Evolutionary conservation across 495 filamentous ascomycete species (phyloP).

Genomic region (Podospora tetraspora): DNA sequence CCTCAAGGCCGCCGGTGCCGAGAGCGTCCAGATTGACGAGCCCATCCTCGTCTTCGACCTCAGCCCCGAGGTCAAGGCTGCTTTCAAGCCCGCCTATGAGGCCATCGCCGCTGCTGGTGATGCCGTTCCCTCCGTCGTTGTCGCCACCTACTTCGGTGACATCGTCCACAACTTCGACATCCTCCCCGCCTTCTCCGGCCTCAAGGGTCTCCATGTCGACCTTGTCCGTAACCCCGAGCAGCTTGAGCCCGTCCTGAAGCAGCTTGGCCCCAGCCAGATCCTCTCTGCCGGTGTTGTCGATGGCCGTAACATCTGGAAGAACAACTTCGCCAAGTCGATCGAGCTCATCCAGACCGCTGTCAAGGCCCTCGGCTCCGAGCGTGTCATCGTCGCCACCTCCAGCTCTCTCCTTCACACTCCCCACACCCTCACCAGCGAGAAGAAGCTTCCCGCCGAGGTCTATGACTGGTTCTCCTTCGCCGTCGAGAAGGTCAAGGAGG

Average conservation of each 20-base stretch:
- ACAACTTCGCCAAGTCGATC: conserved; percentile 87
- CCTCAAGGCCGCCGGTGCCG: conserved; percentile 92
- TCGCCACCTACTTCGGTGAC: conserved; percentile 98
- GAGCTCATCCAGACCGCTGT: conserved; percentile 81
- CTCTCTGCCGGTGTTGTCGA: conserved; percentile 95
- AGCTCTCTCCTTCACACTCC: conserved; percentile 96
- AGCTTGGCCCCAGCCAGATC: conserved; percentile 82
- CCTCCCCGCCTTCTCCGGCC: conserved; percentile 54
- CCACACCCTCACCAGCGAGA: conserved; percentile 95
- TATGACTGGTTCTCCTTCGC: conserved; percentile 99
- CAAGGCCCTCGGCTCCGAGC: conserved; percentile 89
- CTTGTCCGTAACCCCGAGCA: conserved; percentile 97
- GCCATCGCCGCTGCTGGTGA: conserved; percentile 69
- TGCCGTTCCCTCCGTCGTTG: conserved; percentile 71
- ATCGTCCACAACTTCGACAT: conserved; percentile 97
- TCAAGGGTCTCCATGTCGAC: conserved; percentile 87
- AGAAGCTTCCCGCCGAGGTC: conserved; percentile 88
- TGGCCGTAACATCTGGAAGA: conserved; percentile 99
- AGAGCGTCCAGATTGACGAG: conserved; percentile 96
- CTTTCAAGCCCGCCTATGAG: conserved; percentile 97
- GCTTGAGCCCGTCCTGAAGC: conserved; percentile 83
- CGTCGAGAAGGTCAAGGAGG: conserved; percentile 85
- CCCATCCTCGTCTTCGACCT: conserved; percentile 93
- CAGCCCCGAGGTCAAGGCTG: conserved; percentile 77
- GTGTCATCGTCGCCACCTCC: conserved; percentile 93